These are phyloP conservation scores for Marasmius tenuissimus DNA, from an alignment of 1,284 basidiomycete species.

Conservation along the genomic window DNA sequence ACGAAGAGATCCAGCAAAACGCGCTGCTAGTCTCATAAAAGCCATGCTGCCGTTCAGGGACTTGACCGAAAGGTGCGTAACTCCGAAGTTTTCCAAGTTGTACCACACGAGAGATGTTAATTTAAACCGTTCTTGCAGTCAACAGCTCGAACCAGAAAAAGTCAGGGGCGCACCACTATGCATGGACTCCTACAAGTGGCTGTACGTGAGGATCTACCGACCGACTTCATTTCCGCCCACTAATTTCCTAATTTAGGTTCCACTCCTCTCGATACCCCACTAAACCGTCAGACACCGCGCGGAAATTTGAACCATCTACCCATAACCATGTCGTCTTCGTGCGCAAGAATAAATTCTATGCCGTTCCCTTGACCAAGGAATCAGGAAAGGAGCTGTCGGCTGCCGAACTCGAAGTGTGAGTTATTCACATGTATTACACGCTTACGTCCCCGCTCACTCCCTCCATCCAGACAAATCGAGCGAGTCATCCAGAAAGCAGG, in stretches of 20 bases:
- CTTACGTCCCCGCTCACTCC: conserved; percentile 7
- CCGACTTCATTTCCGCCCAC: background rate
- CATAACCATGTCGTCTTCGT: conserved; percentile 92
- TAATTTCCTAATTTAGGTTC: conserved; percentile 53
- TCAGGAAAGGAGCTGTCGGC: conserved; percentile 71
- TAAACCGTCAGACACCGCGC: conserved; percentile 82
- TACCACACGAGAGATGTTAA: background rate
- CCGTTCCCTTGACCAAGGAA: conserved; percentile 66
- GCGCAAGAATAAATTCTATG: conserved; percentile 90
- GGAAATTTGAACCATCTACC: conserved; percentile 73
- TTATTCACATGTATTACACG: conserved; percentile 3
- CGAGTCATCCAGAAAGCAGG: conserved; percentile 75
- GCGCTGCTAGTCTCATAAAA: conserved; percentile 83
- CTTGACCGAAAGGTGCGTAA: conserved; percentile 74
- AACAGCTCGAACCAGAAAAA: conserved; percentile 88
- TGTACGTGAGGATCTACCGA: background rate
- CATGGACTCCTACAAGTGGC: conserved; percentile 29
- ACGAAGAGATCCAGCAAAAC: conserved; percentile 55
- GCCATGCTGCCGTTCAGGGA: conserved; percentile 83
- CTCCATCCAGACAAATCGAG: conserved; percentile 67
- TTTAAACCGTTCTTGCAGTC: conserved; percentile 38
- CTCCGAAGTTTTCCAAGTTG: background rate
- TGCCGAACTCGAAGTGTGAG: conserved; percentile 74
- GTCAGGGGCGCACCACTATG: conserved; percentile 82
- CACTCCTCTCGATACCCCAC: conserved; percentile 87